Percentiles rank a stretch among this genome's conserved stretches.
These are phyloP conservation scores for Colletotrichum limetticola DNA, from an alignment of 2,329 filamentous ascomycete genomes.

Conservation along the genomic window DNA sequence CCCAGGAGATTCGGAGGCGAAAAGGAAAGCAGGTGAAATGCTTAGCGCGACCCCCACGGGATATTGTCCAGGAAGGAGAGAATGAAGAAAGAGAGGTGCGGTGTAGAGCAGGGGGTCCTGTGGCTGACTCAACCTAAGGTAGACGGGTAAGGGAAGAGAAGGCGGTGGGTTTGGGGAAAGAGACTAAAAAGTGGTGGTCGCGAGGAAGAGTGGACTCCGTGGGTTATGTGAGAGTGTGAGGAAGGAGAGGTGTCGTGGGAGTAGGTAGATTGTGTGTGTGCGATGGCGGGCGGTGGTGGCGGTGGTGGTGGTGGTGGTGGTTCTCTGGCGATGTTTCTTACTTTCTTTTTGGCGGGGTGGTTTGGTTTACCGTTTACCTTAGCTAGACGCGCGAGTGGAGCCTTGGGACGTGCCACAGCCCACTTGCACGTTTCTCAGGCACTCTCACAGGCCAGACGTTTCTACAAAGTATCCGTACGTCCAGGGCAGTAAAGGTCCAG, in stretches of 20 bases:
- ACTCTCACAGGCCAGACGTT: constrained; percentile 16
- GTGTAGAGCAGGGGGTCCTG: background rate
- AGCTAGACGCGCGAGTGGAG: constrained; percentile 26
- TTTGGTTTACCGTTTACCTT: constrained; percentile 14
- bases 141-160: background rate
- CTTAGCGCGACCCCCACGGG: background rate
- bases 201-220: background rate
- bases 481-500: background rate
- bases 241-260: background rate
- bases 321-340: constrained; percentile 28
- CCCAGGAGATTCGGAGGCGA: background rate
- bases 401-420: background rate
- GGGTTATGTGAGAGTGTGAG: constrained; percentile 3
- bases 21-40: background rate
- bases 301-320: background rate
- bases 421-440: background rate
- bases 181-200: background rate
- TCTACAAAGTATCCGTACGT: background rate
- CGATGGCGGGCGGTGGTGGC: background rate
- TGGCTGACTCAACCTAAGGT: constrained; percentile 16
- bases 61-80: background rate
- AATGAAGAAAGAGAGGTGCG: background rate
- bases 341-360: constrained; percentile 35
- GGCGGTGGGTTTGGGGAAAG: constrained; percentile 7
- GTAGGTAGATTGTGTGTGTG: background rate